phyloP scores from a whole-genome alignment of 2,329 filamentous ascomycete genomes.

The Trichocomaceae sp. region DNA sequence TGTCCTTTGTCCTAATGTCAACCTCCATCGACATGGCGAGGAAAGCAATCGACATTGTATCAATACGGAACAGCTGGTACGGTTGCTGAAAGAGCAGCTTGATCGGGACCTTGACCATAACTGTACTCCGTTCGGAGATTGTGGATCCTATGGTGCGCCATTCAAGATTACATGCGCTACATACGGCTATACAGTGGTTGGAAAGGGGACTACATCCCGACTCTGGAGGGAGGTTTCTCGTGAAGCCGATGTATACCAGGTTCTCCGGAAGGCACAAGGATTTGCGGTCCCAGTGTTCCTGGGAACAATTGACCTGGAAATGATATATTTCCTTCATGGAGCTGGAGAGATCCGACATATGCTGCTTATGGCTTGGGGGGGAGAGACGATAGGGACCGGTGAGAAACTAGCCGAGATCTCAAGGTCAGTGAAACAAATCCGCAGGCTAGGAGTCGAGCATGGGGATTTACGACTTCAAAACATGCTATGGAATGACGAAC shows the following conservation, averaged over 20 bases:
- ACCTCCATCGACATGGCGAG: slow-evolving; percentile 16
- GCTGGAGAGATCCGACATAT: slow-evolving; percentile 25
- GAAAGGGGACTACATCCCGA: slow-evolving; percentile 26
- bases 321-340: slow-evolving; percentile 21
- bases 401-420: slow-evolving; percentile 11
- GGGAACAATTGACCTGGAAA: slow-evolving; percentile 19
- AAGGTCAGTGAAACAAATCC: slow-evolving; percentile 10
- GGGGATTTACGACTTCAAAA: slow-evolving; percentile 17
- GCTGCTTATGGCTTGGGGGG: slow-evolving; percentile 27
- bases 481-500: slow-evolving; percentile 20
- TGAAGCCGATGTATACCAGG: slow-evolving; percentile 21
- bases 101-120: slow-evolving; percentile 22
- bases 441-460: slow-evolving; percentile 14
- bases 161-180: slow-evolving; percentile 25
- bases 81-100: slow-evolving; percentile 22
- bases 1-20: slow-evolving; percentile 21
- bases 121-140: slow-evolving; percentile 22
- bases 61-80: slow-evolving; percentile 15
- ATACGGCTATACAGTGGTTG: slow-evolving; percentile 24
- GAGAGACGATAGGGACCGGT: slow-evolving; percentile 12
- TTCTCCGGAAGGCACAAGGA: slow-evolving; percentile 18
- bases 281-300: slow-evolving; percentile 24
- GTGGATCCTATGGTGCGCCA: slow-evolving; percentile 22
- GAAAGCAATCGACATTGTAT: slow-evolving; percentile 17
- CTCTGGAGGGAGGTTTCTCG: slow-evolving; percentile 21